phyloP scores from a whole-genome alignment of 164 flowering plant species.

The Kingdonia uniflora region DNA sequence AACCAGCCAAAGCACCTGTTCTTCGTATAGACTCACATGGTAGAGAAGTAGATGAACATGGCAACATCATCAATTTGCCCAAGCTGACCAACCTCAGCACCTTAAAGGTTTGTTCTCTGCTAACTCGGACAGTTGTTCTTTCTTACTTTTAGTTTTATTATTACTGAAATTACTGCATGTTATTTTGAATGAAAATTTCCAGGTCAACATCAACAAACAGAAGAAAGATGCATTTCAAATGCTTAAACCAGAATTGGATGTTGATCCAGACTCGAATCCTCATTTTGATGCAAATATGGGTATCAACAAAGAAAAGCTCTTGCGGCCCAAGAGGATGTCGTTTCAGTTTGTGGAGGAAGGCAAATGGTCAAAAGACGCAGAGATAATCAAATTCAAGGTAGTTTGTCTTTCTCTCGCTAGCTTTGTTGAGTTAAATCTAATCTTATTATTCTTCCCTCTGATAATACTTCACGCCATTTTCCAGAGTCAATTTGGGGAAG shows the following conservation, averaged over 20 bases:
- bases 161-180: conserved; percentile 7
- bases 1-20: conserved; percentile 93
- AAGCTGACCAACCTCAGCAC: conserved; percentile 80
- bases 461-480: not conserved
- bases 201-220: conserved; percentile 99
- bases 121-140: not conserved
- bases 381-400: conserved; percentile 76
- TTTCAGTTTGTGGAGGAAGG: conserved; percentile 99
- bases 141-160: not conserved
- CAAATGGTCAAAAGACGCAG: conserved; percentile 92
- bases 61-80: conserved; percentile 73
- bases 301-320: conserved; percentile 62
- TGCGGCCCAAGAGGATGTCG: conserved; percentile 83
- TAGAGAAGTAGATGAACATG: conserved; percentile 95
- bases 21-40: conserved; percentile 95
- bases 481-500: conserved; percentile 97
- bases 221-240: conserved; percentile 95
- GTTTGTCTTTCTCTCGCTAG: no score
- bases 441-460: not conserved
- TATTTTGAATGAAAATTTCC: conserved; percentile 13
- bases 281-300: conserved; percentile 86
- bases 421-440: not conserved
- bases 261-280: conserved; percentile 80
- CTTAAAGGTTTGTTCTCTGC: conserved; percentile 53
- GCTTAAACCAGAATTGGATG: conserved; percentile 84